Percentiles rank a stretch among this genome's conserved stretches.
Conservation (phyloP, 2,329 filamentous ascomycete genomes). For the Monosporascus sp. region DNA sequence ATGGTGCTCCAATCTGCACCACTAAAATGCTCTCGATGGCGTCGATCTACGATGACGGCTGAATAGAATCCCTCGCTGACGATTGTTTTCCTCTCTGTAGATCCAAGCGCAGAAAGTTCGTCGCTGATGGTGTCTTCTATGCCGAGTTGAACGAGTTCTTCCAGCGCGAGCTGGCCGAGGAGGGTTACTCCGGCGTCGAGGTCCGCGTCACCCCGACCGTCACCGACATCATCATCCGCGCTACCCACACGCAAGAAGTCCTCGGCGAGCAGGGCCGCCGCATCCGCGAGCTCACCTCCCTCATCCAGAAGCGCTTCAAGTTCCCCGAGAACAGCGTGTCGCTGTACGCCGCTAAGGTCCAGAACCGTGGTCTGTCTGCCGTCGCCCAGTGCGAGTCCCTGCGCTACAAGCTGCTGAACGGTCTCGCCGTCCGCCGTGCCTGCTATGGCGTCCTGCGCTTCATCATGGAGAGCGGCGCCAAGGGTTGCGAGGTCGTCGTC, state of each 20-base stretch:
- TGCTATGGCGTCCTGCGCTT: constrained; percentile 99
- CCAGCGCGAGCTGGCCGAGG: constrained; percentile 99
- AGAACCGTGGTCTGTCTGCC: constrained; percentile 99
- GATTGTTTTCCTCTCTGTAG: constrained; percentile 38
- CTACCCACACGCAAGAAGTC: constrained; percentile 99
- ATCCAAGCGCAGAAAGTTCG: constrained; percentile 92
- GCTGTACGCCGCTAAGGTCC: constrained; percentile 99
- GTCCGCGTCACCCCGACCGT: constrained; percentile 99
- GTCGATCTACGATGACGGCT: constrained; percentile 1
- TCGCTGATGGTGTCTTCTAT: constrained; percentile 99
- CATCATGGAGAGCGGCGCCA: constrained; percentile 99
- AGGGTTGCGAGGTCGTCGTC: constrained; percentile 99
- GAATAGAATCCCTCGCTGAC: not conserved
- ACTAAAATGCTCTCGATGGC: too few relatives aligned
- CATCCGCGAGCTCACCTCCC: constrained; percentile 99
- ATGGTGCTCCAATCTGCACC: too few relatives aligned
- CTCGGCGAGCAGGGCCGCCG: constrained; percentile 99
- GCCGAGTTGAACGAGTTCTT: constrained; percentile 99
- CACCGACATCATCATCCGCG: constrained; percentile 99
- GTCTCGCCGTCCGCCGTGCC: constrained; percentile 94
- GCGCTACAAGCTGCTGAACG: constrained; percentile 99
- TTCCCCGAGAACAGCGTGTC: constrained; percentile 99
- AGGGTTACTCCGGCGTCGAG: constrained; percentile 99
- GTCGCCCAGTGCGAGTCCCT: constrained; percentile 99
- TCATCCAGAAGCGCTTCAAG: constrained; percentile 99